These are phyloP conservation scores for Fusarium tricinctum DNA, from an alignment of 2,329 filamentous ascomycete species.

Conservation along the genomic window DNA sequence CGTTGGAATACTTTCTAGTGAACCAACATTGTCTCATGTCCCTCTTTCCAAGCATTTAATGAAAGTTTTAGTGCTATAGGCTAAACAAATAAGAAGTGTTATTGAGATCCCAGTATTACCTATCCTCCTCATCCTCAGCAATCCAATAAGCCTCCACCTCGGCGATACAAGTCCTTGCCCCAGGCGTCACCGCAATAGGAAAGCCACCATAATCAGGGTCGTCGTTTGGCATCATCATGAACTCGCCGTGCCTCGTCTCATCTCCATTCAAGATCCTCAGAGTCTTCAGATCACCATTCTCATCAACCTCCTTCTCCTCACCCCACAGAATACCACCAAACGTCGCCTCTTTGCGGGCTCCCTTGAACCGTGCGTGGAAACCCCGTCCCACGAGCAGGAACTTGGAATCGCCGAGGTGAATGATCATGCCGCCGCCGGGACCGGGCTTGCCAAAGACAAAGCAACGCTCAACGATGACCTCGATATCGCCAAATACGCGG, in stretches of 20 bases:
- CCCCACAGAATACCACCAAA: constrained; percentile 57
- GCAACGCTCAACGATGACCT: constrained; percentile 55
- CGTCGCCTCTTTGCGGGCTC: constrained; percentile 50
- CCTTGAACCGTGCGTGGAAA: constrained; percentile 56
- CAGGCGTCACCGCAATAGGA: constrained; percentile 68
- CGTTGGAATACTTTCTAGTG: too few species aligned
- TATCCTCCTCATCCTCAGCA: constrained; percentile 48
- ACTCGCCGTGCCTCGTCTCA: constrained; percentile 60
- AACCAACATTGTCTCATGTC: too few species aligned
- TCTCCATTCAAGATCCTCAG: constrained; percentile 57
- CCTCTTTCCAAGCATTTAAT: too few species aligned
- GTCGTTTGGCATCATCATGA: constrained; percentile 68
- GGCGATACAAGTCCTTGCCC: constrained; percentile 64
- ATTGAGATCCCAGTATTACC: too few species aligned
- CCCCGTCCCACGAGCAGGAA: constrained; percentile 57
- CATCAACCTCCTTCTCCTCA: constrained; percentile 56
- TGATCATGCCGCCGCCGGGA: constrained; percentile 56
- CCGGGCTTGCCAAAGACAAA: constrained; percentile 59
- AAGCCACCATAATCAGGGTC: constrained; percentile 70
- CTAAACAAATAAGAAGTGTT: too few species aligned
- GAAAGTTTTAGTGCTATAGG: too few species aligned
- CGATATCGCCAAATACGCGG: constrained; percentile 51
- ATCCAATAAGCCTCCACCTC: constrained; percentile 57
- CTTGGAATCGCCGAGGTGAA: constrained; percentile 54
- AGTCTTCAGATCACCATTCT: constrained; percentile 53